Conservation (phyloP, 345 rosid genomes). For the Arabidopsis suecica region DNA sequence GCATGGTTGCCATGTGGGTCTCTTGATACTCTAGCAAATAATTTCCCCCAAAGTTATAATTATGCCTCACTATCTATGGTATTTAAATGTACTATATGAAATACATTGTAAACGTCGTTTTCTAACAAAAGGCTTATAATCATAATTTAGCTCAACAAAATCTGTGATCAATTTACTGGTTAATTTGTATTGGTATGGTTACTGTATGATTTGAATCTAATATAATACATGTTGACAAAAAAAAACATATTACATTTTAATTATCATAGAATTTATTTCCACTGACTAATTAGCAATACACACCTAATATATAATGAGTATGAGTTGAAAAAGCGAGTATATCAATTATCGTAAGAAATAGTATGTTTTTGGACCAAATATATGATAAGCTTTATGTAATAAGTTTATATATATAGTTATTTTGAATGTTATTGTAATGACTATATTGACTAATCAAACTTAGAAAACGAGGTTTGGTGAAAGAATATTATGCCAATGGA, state of each 20-base stretch:
- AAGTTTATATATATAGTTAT: neutral
- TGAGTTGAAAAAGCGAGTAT: too few species aligned
- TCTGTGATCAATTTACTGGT: neutral
- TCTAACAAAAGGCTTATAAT: slow-evolving; percentile 10
- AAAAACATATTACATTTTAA: neutral
- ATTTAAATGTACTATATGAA: slow-evolving; percentile 17
- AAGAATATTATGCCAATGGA: slow-evolving; percentile 22
- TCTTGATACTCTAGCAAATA: slow-evolving; percentile 19
- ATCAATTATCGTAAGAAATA: too few species aligned
- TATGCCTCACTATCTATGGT: slow-evolving; percentile 38
- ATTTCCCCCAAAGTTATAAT: slow-evolving; percentile 23
- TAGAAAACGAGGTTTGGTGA: slow-evolving; percentile 22
- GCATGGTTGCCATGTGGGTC: slow-evolving; percentile 46
- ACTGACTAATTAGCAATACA: neutral
- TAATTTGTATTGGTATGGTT: neutral
- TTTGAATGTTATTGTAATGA: slow-evolving; percentile 6
- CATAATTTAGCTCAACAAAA: slow-evolving; percentile 2
- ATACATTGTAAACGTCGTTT: slow-evolving; percentile 10
- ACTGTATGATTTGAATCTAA: neutral
- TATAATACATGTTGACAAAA: neutral
- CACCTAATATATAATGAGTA: neutral
- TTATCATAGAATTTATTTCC: neutral
- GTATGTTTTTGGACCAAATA: neutral
- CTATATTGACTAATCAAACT: slow-evolving; percentile 22
- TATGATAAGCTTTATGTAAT: neutral